Evolutionary conservation across 1,284 basidiomycete species (phyloP).

Genomic region (Paramarasmius palmivorus): DNA sequence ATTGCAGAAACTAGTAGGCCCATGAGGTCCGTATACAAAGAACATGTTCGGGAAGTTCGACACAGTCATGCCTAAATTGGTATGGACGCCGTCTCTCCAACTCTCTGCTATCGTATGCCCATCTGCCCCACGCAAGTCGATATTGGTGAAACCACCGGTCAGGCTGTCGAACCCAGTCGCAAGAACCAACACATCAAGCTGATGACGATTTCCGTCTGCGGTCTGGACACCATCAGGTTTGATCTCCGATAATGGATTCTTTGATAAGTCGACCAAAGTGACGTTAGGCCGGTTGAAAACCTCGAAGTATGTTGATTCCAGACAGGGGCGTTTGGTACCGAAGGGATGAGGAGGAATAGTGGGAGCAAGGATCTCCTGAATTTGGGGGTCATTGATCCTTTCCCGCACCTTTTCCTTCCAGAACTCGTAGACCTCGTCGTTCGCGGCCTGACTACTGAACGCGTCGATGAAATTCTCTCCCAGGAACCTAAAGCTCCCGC

Average conservation of each 20-base stretch:
- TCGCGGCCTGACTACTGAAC: slow-evolving; percentile 17
- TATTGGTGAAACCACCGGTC: slow-evolving; percentile 24
- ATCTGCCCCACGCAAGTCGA: slow-evolving; percentile 22
- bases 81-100: slow-evolving; percentile 22
- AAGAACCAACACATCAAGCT: slow-evolving; percentile 23
- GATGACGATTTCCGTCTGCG: slow-evolving; percentile 20
- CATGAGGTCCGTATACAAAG: slow-evolving; percentile 25
- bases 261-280: slow-evolving; percentile 21
- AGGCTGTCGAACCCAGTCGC: slow-evolving; percentile 28
- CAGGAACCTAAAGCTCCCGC: slow-evolving; percentile 21
- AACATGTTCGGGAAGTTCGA: slow-evolving; percentile 26
- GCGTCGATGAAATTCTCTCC: slow-evolving; percentile 16
- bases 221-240: slow-evolving; percentile 21
- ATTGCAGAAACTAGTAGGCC: slow-evolving; percentile 23
- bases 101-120: slow-evolving; percentile 20
- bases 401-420: slow-evolving; percentile 24
- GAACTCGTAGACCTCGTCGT: slow-evolving; percentile 22
- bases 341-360: slow-evolving; percentile 21
- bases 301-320: slow-evolving; percentile 25
- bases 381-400: slow-evolving; percentile 18
- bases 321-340: slow-evolving; percentile 18
- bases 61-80: slow-evolving; percentile 22
- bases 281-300: slow-evolving; percentile 25
- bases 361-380: slow-evolving; percentile 22
- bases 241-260: slow-evolving; percentile 21